Conservation (phyloP, 2,329 filamentous ascomycete species). For the Penicillium brasilianum region DNA sequence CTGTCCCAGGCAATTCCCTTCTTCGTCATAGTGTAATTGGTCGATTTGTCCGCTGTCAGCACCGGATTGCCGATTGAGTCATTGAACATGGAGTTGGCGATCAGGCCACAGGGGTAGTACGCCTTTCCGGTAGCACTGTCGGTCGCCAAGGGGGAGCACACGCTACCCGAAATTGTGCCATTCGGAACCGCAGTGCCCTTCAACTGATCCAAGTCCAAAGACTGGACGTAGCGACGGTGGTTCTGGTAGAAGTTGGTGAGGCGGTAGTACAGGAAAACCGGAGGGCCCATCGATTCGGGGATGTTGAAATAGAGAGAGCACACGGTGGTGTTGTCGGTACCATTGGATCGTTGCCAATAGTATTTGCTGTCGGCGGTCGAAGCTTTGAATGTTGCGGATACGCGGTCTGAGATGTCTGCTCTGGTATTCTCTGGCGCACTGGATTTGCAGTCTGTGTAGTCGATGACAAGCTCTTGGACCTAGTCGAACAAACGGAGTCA, state of each 20-base stretch:
- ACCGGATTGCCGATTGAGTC: constrained; percentile 78
- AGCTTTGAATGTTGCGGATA: constrained; percentile 73
- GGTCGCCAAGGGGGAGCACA: constrained; percentile 74
- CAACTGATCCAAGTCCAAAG: constrained; percentile 81
- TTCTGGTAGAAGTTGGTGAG: constrained; percentile 99
- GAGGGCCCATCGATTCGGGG: constrained; percentile 76
- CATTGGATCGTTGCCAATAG: constrained; percentile 39
- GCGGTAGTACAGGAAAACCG: constrained; percentile 91
- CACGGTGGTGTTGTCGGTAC: constrained; percentile 48
- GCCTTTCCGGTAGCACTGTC: constrained; percentile 62
- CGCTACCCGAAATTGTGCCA: constrained; percentile 66
- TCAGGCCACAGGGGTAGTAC: constrained; percentile 93
- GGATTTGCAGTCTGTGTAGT: constrained; percentile 79
- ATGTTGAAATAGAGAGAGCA: constrained; percentile 82
- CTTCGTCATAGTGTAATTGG: constrained; percentile 75
- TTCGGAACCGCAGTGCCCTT: constrained; percentile 70
- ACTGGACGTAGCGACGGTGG: constrained; percentile 93
- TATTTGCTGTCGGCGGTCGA: constrained; percentile 46
- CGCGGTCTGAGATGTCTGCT: constrained; percentile 48
- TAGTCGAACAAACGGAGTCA: constrained; percentile 42
- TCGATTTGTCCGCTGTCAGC: constrained; percentile 55
- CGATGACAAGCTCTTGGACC: constrained; percentile 89
- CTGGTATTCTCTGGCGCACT: constrained; percentile 57
- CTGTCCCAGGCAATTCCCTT: constrained; percentile 84
- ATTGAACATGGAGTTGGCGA: constrained; percentile 97